Percentiles rank a stretch among this genome's conserved stretches.
Conservation (phyloP, 2,329 filamentous ascomycete species). For the Apiospora saccharicola region DNA sequence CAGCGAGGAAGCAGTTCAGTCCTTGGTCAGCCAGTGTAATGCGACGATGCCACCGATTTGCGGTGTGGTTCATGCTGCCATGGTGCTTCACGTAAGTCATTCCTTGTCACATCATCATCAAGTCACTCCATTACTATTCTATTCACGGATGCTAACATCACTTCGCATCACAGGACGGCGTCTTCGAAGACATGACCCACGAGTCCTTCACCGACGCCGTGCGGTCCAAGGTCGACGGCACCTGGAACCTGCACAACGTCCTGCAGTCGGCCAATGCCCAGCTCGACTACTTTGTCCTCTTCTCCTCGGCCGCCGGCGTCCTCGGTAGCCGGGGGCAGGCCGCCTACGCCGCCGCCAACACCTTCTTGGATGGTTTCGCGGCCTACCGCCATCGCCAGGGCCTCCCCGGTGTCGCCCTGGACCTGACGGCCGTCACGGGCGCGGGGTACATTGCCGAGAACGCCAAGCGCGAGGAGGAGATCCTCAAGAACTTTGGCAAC, state of each 20-base stretch:
- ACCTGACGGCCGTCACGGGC: conserved; percentile 60
- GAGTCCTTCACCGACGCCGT: conserved; percentile 51
- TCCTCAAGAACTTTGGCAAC: conserved; percentile 31
- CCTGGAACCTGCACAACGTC: conserved; percentile 61
- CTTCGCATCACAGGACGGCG: conserved; percentile 35
- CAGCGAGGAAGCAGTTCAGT: conserved; percentile 34
- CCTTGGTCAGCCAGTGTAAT: conserved; percentile 46
- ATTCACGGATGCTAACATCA: background rate
- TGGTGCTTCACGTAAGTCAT: conserved; percentile 47
- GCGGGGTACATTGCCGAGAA: conserved; percentile 60
- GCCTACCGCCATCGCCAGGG: conserved; percentile 48
- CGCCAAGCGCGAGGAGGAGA: conserved; percentile 39
- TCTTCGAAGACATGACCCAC: conserved; percentile 52
- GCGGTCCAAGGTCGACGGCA: conserved; percentile 58
- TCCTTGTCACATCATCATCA: background rate
- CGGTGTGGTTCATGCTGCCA: conserved; percentile 48
- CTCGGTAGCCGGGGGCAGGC: conserved; percentile 60
- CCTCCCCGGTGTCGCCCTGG: conserved; percentile 54
- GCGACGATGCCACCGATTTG: conserved; percentile 56
- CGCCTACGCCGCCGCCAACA: conserved; percentile 60
- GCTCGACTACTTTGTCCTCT: conserved; percentile 58
- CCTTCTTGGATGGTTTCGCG: conserved; percentile 53
- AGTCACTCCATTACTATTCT: background rate
- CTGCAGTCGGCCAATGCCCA: conserved; percentile 43
- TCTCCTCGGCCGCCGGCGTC: conserved; percentile 58